Base-by-base conservation (phyloP, 2,329 filamentous ascomycete genomes). In the Ceratocystis variospora region DNA sequence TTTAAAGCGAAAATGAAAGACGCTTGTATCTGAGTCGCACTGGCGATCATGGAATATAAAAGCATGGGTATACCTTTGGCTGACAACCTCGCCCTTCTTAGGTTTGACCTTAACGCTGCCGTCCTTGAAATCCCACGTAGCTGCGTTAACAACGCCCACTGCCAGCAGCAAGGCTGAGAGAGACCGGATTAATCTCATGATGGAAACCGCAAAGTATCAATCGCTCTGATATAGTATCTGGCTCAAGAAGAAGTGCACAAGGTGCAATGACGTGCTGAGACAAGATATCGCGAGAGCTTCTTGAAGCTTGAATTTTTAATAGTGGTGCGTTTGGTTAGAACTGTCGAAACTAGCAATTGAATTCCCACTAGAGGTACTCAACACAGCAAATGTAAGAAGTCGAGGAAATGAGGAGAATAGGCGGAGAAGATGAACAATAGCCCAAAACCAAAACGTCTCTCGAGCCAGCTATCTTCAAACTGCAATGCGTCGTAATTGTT, bases 51-150 rank as follows among this genome's bases (percentile, higher is more conserved):
- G 37, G 10, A 15, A 15, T 41, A 12, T 10, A 10, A 41, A 15
- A 5, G 37, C 45, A 62, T 31, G 64, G 67, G 73, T 82, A 73
- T 79, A 88, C 86, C 86, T 88, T 77, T 88, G 82, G 75, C 88
- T 87, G 70, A 80, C 76, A 64, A 78, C 78, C 69, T 79, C 81
- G 68, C 79, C 78, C 79, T 87, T 87, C 76, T 89, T 91, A 71
- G 80, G 77, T 70, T 79, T 78, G 67, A 92, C 79, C 7, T 84
- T 80, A 70, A 92, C 79, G 68, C 81, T 84, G 70, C 81, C 89
- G 76, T 91, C 88, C 70, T 87, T 82, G 71, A 92, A 92, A 66
- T 81, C 80, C 89, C 89, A 93, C 25, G 83, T 82, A n/a, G 57
- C 79, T 44, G 82, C 82, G 70, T 78, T 77, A 65, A 77, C 80